Evolutionary conservation across 257 asterid species (phyloP).

Genomic region (Nicotiana undulata): DNA sequence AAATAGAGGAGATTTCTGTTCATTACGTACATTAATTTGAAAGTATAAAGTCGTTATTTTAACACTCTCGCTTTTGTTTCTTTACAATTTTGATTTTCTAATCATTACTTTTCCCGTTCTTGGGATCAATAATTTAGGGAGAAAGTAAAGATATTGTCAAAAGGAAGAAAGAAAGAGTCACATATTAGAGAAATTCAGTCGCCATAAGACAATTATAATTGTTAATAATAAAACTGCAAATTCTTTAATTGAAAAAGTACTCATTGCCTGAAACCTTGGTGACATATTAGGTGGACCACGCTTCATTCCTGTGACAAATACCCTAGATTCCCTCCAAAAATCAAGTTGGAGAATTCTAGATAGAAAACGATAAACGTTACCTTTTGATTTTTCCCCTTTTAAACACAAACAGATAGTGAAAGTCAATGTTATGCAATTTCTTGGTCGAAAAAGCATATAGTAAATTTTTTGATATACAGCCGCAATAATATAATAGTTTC

Average conservation of each 20-base stretch:
- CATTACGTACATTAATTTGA: no score
- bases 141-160: background rate
- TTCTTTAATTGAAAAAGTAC: background rate
- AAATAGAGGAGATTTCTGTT: no score
- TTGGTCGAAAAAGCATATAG: no score
- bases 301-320: background rate
- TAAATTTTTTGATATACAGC: background rate
- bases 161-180: background rate
- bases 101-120: background rate
- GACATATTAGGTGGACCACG: background rate
- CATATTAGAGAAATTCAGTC: background rate
- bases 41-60: no score
- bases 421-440: no score
- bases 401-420: no score
- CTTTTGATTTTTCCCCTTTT: background rate
- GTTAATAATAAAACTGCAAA: background rate
- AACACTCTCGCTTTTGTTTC: no score
- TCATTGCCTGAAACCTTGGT: background rate
- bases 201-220: background rate
- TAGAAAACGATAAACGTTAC: background rate
- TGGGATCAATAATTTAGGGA: background rate
- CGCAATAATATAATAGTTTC: no score
- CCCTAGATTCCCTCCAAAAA: slow-evolving; percentile 4
- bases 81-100: no score
- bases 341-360: background rate